These are phyloP conservation scores for Lepiota brunneoincarnata DNA, from an alignment of 768 basidiomycete species.

Conservation along the genomic window DNA sequence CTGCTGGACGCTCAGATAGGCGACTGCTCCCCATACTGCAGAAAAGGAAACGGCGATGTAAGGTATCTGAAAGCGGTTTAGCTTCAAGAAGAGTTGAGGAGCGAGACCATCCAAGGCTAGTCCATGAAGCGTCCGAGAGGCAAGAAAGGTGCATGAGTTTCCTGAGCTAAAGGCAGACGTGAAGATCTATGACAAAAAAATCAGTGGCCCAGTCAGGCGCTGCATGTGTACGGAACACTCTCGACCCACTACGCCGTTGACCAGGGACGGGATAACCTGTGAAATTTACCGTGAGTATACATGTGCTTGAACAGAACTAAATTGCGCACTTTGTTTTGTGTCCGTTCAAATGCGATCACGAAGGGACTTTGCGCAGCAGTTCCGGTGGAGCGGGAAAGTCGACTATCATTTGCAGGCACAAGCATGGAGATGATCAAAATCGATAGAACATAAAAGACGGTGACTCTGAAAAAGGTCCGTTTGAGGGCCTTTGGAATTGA, in stretches of 20 bases:
- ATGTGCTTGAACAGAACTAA: neutral
- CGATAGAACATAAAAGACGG: constrained; percentile 48
- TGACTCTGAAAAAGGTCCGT: constrained; percentile 43
- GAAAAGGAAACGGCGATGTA: constrained; percentile 25
- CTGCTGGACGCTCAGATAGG: constrained; percentile 24
- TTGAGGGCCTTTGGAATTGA: constrained; percentile 65
- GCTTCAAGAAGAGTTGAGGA: constrained; percentile 26
- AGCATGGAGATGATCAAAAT: constrained; percentile 65
- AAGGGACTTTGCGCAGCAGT: constrained; percentile 64
- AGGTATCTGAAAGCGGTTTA: constrained; percentile 30
- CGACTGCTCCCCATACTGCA: constrained; percentile 23
- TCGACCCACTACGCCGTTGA: constrained; percentile 53
- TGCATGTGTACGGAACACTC: neutral
- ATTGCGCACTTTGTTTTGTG: constrained; percentile 51
- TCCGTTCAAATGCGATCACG: constrained; percentile 64
- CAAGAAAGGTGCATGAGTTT: constrained; percentile 49
- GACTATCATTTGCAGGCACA: constrained; percentile 56
- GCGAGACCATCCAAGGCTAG: constrained; percentile 38
- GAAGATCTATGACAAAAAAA: constrained; percentile 28
- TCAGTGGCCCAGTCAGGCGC: neutral
- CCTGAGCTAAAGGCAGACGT: constrained; percentile 59
- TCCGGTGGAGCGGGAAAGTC: constrained; percentile 21
- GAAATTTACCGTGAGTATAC: neutral
- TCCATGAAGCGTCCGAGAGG: constrained; percentile 36
- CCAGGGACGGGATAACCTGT: constrained; percentile 28